phyloP scores from a whole-genome alignment of 2,329 filamentous ascomycete species.

The Calycina herbarum region DNA sequence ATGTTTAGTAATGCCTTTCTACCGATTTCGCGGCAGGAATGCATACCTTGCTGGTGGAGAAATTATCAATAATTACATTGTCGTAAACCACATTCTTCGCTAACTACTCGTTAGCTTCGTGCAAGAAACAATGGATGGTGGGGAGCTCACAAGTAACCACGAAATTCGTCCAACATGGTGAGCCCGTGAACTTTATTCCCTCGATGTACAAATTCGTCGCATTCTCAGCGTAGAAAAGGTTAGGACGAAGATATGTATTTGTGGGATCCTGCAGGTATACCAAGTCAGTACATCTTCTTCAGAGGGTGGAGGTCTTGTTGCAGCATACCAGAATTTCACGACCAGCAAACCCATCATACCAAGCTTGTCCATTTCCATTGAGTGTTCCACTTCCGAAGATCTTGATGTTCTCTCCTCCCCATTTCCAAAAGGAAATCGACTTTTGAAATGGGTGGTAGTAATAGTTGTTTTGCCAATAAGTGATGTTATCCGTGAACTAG shows the following conservation, averaged over 20 bases:
- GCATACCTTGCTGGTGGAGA: conserved; percentile 44
- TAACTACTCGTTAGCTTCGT: conserved; percentile 14
- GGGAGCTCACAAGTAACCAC: conserved; percentile 50
- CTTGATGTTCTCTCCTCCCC: conserved; percentile 61
- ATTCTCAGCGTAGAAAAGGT: conserved; percentile 62
- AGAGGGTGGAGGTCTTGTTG: neutral
- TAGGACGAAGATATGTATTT: conserved; percentile 58
- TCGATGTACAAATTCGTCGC: conserved; percentile 57
- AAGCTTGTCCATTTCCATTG: conserved; percentile 29
- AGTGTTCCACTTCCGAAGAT: conserved; percentile 54
- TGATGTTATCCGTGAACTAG: conserved; percentile 61
- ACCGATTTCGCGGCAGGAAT: conserved; percentile 35
- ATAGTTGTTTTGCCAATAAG: conserved; percentile 61
- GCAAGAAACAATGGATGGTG: neutral
- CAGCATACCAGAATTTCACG: conserved; percentile 44
- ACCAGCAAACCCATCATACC: conserved; percentile 35
- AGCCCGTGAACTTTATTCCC: conserved; percentile 60
- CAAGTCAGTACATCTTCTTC: neutral
- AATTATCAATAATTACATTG: conserved; percentile 54
- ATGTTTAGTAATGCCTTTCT: neutral
- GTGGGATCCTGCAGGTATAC: conserved; percentile 43
- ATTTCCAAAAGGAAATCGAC: conserved; percentile 63
- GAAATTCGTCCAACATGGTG: conserved; percentile 65
- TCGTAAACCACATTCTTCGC: conserved; percentile 53
- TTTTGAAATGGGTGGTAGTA: conserved; percentile 53